A percentile compares a stretch with the other conserved stretches of the same genome.
These are phyloP conservation scores for Candida wancherniae DNA, from an alignment of 805 yeast genomes.

Conservation along the genomic window DNA sequence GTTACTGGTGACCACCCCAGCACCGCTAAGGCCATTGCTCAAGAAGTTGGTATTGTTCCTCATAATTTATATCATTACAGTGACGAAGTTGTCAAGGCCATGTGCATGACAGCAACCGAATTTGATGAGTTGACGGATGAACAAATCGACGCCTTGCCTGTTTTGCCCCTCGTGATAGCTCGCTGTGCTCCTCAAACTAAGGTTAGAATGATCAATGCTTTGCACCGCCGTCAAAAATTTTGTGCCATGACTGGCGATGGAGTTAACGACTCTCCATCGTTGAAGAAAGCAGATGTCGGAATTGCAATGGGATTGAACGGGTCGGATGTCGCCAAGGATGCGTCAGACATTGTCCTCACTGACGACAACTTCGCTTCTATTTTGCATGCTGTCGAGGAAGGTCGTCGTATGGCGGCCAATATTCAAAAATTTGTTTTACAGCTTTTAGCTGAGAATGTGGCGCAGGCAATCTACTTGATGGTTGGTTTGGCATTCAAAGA, in stretches of 20 bases:
- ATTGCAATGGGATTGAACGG: slow-evolving; percentile 29
- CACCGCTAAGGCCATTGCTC: slow-evolving; percentile 20
- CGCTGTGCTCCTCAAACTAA: slow-evolving; percentile 81
- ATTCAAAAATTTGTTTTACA: slow-evolving; percentile 20
- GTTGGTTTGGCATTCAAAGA: slow-evolving; percentile 72
- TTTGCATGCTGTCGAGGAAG: slow-evolving; percentile 26
- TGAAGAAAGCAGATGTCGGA: slow-evolving; percentile 26
- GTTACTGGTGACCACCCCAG: slow-evolving; percentile 20
- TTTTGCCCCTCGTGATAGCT: slow-evolving; percentile 72
- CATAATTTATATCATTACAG: slow-evolving; percentile 51
- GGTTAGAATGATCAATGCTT: slow-evolving; percentile 76
- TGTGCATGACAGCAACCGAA: slow-evolving; percentile 74
- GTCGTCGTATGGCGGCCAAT: slow-evolving; percentile 20
- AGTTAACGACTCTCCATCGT: slow-evolving; percentile 26
- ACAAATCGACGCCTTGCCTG: slow-evolving; percentile 57
- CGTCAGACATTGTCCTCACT: slow-evolving; percentile 24
- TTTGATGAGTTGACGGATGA: slow-evolving; percentile 61
- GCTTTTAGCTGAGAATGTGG: slow-evolving; percentile 25
- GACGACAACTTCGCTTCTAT: slow-evolving; percentile 27
- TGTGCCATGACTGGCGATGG: slow-evolving; percentile 70
- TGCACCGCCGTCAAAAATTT: slow-evolving; percentile 41
- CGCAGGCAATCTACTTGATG: slow-evolving; percentile 61
- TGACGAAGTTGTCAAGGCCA: slow-evolving; percentile 50
- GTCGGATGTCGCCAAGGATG: slow-evolving; percentile 27
- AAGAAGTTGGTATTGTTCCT: slow-evolving; percentile 22